These are phyloP conservation scores for Ustulina deusta DNA, from an alignment of 2,329 filamentous ascomycete species.

Conservation along the genomic window DNA sequence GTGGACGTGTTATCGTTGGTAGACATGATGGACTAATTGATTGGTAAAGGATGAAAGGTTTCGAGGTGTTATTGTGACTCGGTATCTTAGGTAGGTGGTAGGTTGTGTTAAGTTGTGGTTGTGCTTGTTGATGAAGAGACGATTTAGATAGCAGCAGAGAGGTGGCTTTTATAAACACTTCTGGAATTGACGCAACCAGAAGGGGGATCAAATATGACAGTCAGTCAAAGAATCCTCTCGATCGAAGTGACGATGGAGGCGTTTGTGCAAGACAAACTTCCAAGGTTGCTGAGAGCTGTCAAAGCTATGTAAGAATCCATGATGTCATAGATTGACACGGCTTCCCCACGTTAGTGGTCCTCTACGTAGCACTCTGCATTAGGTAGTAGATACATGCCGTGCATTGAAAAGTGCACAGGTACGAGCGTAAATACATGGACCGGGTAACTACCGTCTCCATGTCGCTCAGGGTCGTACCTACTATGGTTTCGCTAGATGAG, in stretches of 20 bases:
- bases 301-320: constrained; percentile 19
- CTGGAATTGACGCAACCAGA: not conserved
- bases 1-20: constrained; percentile 72
- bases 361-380: not conserved
- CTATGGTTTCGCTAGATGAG: constrained; percentile 3
- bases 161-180: constrained; percentile 28
- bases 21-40: constrained; percentile 53
- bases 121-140: not conserved
- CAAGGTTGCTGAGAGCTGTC: constrained; percentile 15
- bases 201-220: not conserved
- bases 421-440: not conserved
- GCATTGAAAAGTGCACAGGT: too few relatives aligned
- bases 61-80: not conserved
- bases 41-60: constrained; percentile 10
- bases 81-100: constrained; percentile 10
- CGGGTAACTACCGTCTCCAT: not conserved
- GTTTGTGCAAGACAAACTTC: constrained; percentile 23
- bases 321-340: constrained; percentile 35
- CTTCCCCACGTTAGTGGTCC: constrained; percentile 16
- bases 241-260: constrained; percentile 37
- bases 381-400: not conserved
- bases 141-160: not conserved
- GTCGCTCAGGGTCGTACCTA: not conserved
- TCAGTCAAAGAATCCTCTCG: constrained; percentile 27
- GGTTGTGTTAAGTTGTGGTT: constrained; percentile 2